Conservation (phyloP, 768 basidiomycete genomes). For the Suillus lakei region DNA sequence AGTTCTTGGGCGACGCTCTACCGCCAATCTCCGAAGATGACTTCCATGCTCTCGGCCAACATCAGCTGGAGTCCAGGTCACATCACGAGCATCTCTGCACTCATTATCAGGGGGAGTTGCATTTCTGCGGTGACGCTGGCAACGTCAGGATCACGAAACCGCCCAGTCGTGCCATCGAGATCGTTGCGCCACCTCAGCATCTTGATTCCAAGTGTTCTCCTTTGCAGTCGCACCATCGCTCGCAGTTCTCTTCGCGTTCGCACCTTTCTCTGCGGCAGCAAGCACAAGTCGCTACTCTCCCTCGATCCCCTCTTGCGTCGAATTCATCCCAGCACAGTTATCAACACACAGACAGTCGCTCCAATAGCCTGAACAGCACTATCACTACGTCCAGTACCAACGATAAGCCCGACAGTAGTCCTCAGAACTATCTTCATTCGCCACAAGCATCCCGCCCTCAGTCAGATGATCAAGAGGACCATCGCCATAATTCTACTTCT, state of each 20-base stretch:
- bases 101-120: not conserved
- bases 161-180: slow-evolving; percentile 34
- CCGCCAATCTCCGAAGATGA: slow-evolving; percentile 41
- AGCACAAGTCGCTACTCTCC: slow-evolving; percentile 8
- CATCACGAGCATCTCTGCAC: slow-evolving; percentile 10
- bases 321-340: slow-evolving; percentile 15
- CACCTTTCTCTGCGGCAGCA: slow-evolving; percentile 7
- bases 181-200: slow-evolving; percentile 29
- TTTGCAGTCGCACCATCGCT: slow-evolving; percentile 8
- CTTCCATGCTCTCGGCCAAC: slow-evolving; percentile 34
- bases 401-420: slow-evolving; percentile 12
- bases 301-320: slow-evolving; percentile 8
- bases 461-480: slow-evolving; percentile 5
- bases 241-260: slow-evolving; percentile 7
- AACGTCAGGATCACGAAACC: slow-evolving; percentile 23
- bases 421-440: slow-evolving; percentile 29
- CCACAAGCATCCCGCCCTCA: slow-evolving; percentile 19
- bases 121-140: slow-evolving; percentile 1
- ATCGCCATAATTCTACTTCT: slow-evolving; percentile 15
- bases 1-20: slow-evolving; percentile 24
- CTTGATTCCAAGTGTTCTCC: slow-evolving; percentile 10
- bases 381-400: slow-evolving; percentile 23
- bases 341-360: slow-evolving; percentile 23
- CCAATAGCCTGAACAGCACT: slow-evolving; percentile 30
- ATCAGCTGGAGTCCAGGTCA: slow-evolving; percentile 11